Evolutionary conservation across 768 basidiomycete species (phyloP), one percentile per base, ranked within the genome.

Genomic region (Leccinum disarticulatum): DNA sequence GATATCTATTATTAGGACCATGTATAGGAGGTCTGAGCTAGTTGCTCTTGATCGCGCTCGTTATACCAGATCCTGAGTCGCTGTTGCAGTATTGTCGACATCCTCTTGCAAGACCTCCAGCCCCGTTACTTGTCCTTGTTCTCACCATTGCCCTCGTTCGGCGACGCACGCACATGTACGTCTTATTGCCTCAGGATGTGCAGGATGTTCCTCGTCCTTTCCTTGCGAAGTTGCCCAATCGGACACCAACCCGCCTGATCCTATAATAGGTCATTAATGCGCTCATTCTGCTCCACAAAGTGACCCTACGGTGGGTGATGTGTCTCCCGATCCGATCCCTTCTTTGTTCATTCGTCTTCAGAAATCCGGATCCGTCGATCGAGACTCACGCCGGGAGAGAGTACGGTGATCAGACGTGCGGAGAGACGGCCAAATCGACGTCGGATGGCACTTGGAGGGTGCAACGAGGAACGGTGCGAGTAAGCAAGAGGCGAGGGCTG

Each of bases 381-480:
- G 73, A 75, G 11, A 70, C 74, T 17, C 67, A 61, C 15, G 71
- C 70, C 11, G 87, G 87, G 0, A 62, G 74, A 55, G 68, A 61
- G 4, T 73, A 79, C 80, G 13, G 70, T 87, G 63, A 81, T 87
- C n/a, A 89, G 66, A 82, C 83, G 15, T 88, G 89, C 60, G 85
- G 86, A 15, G 79, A 82, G 36, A 84, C 82, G 2, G 80, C 85
- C 7, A 69, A 76, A 28, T 49, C 67, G 3, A 81, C 87, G 4
- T 85, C 33, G 73, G 62, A n/a, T 89, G 87, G 87, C 87, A 88
- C 65, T 74, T 88, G 27, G 74, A 77, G 14, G 83, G 83, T 15
- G 85, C 87, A 3, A 74, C 77, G 46, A 75, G 84, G 55, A 76
- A 77, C 47, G 86, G 86, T 3, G 87, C 85, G 13, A 81, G 77